Base-by-base conservation (phyloP, 352 stramenopile genomes). In the Phytophthora litchii region DNA sequence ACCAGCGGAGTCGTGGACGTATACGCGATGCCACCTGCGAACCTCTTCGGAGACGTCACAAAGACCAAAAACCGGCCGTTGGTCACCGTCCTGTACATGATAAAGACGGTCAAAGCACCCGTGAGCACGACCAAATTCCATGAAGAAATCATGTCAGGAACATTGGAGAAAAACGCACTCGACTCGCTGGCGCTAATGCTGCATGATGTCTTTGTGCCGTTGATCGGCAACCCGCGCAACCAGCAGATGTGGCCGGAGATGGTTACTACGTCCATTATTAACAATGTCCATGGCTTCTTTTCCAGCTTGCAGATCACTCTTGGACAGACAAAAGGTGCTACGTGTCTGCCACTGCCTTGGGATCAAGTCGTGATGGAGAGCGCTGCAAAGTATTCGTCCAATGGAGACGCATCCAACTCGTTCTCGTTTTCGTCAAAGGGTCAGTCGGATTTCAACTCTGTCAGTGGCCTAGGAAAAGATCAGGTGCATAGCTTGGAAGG, bases 281-380 rank as follows among this genome's bases (percentile, higher is more conserved):
- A 74, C 66, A 91, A 92, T 35, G 65, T 91, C 1, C 80, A 92
- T 45, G 72, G 76, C 29, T 94, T 94, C 63, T 91, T 87, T 49
- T 91, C 83, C 7, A 94, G 78, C 29, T 38, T 97, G 8, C 86
- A 96, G 68, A 97, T 97, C 68, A 96, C 83, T 0, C 70, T 94
- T 10, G 89, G 89, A 1, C 86, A 96, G 54, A 92, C 89, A 13
- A 76, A 87, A 21, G 89, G 89, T 0, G 77, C 75, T 3, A 96
- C 89, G 23, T 94, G 83, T 60, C 70, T 97, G 17, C 89, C 89
- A 2, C 63, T 97, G 20, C 89, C 89, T 0, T 92, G 86, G 82
- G 80, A 92, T 48, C 80, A 90, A 43, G 70, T 84, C 14, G 63
- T 89, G 23, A 84, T 74, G 17, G 80, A 88, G 16, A 89, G 72